Evolutionary conservation across 768 basidiomycete species (phyloP).

Genomic region (Porphyrellus cyaneotinctus): DNA sequence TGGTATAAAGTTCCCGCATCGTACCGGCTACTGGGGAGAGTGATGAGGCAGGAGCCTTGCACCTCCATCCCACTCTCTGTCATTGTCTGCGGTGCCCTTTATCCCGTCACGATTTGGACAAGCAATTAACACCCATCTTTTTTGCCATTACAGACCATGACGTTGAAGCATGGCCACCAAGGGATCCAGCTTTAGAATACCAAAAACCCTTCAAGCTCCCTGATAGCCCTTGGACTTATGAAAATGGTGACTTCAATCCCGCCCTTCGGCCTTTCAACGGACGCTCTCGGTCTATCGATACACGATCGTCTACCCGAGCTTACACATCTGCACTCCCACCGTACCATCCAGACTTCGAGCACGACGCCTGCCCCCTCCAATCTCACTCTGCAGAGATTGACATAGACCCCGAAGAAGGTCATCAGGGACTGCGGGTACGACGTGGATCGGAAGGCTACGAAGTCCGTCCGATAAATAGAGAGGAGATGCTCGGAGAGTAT

Average conservation of each 20-base stretch:
- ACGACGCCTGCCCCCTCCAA: constrained; percentile 25
- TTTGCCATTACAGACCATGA: constrained; percentile 30
- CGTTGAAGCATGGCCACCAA: constrained; percentile 66
- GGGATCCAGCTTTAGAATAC: constrained; percentile 45
- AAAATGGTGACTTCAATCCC: constrained; percentile 74
- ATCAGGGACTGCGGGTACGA: constrained; percentile 43
- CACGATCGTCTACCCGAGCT: constrained; percentile 27
- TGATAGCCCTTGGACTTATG: constrained; percentile 81
- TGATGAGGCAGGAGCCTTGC: constrained; percentile 3
- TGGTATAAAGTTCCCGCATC: constrained; percentile 44
- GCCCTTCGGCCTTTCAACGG: constrained; percentile 60
- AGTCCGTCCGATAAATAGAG: constrained; percentile 55
- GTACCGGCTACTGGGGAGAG: constrained; percentile 9
- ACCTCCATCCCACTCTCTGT: too few species aligned
- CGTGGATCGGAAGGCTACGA: constrained; percentile 84
- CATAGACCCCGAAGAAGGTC: constrained; percentile 31
- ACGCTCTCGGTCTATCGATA: constrained; percentile 29
- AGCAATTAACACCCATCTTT: constrained; percentile 11
- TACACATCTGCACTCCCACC: constrained; percentile 56
- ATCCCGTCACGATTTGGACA: not conserved
- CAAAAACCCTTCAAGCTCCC: constrained; percentile 47
- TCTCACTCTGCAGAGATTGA: constrained; percentile 17
- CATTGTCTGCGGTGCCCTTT: constrained; percentile 1
- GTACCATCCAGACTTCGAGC: constrained; percentile 69
- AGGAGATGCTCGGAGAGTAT: constrained; percentile 60